Base-by-base conservation (phyloP, 2,329 filamentous ascomycete genomes). In the Paecilomyces sp. region DNA sequence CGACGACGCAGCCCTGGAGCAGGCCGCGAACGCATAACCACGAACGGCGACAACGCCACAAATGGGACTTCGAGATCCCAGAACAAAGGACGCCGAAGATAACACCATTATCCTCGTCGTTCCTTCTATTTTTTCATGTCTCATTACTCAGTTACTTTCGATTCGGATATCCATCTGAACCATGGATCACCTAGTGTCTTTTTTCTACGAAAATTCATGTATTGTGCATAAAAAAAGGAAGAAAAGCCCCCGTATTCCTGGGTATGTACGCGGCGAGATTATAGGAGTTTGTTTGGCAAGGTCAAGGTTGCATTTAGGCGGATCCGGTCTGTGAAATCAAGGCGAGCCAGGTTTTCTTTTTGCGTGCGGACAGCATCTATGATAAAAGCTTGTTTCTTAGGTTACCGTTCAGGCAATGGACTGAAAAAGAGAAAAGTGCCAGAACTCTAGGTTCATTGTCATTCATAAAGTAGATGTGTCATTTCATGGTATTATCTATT, bases 1-100 rank as follows among this genome's bases (percentile, higher is more conserved):
- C 84, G 93, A 65, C 84, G 92, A 61, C 89, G 92, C 71, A 96
- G 91, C 71, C 87, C 91, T 11, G 90, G 90, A 1, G 87, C 89
- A 59, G 85, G 85, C 55, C 82, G 88, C 65, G 86, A 88, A 62
- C 87, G 86, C 64, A 85, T 87, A 67, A 85, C 85, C 61, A 64
- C 62, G 3, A 70, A 69, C 50, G 69, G 71, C 69, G 57, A 70
- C 70, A 12, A 60, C 58, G 30, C 55, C 60, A 5, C 57, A 62
- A 56, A 60, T 63, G 54, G 64, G 66, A 47, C 57, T 9, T 56
- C 66, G 33, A 65, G 68, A 57, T 66, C 66, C 5, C 63, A 68
- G 33, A 70, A 65, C 53, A 63, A 67, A 58, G 71, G 66, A 33
- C 70, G 74, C 12, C 69, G 73, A 55, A 70, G 71, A 56, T 74